Percentiles rank a stretch among this genome's conserved stretches.
phyloP scores from a whole-genome alignment of 257 asterid genomes.

The Primulina huaijiensis region DNA sequence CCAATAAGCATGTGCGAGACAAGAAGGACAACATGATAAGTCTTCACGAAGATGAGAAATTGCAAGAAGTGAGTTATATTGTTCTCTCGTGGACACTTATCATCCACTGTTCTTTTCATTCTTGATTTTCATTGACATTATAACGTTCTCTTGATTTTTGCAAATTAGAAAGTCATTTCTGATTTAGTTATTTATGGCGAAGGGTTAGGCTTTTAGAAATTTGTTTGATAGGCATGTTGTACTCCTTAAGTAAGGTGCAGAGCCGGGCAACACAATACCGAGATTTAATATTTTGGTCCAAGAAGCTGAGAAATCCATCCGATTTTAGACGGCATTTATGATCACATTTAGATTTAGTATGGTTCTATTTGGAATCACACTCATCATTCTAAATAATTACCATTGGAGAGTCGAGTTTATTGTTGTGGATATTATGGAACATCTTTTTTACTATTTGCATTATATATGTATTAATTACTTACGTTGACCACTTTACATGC shows the following conservation, averaged over 20 bases:
- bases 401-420: neutral
- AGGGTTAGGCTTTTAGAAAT: conserved; percentile 6
- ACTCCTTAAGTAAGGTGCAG: neutral
- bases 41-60: conserved; percentile 66
- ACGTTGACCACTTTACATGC: conserved; percentile 19
- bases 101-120: conserved; percentile 11
- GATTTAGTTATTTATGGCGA: neutral
- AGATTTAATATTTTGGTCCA: neutral
- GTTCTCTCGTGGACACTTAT: conserved; percentile 2
- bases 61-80: conserved; percentile 67
- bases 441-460: neutral
- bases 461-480: too few relatives aligned
- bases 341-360: neutral
- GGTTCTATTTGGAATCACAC: neutral
- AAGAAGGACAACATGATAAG: conserved; percentile 63
- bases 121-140: conserved; percentile 19
- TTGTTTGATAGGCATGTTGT: conserved; percentile 8
- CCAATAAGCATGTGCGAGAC: conserved; percentile 65
- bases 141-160: neutral
- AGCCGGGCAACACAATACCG: neutral
- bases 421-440: neutral
- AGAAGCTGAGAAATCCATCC: neutral
- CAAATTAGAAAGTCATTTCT: conserved; percentile 16
- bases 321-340: neutral
- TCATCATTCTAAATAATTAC: neutral